Evolutionary conservation across 2,329 filamentous ascomycete genomes (phyloP), one percentile per base, ranked within the genome.

Genomic region (Penicillium paneum): DNA sequence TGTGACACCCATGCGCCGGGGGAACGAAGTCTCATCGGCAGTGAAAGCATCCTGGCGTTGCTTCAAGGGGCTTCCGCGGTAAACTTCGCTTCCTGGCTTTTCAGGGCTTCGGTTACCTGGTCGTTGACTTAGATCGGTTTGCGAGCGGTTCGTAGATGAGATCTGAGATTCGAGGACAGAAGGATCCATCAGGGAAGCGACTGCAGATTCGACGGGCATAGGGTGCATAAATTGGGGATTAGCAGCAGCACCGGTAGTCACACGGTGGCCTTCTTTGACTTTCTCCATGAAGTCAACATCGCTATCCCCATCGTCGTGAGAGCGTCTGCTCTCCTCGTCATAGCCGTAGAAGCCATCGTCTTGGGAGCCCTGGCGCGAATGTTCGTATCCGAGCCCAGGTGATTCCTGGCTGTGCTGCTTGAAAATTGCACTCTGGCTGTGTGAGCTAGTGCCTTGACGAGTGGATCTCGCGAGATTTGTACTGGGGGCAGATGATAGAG

Each of bases 111-210:
- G 66, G 50, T 59, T 66, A 24, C 61, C 62, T 3, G 60, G 56
- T 69, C 54, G 80, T 74, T 64, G 77, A 63, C 54, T 74, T 59
- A 55, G 66, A 64, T 59, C 73, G 62, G 57, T 79, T 49, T 68
- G 66, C 8, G 74, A 81, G 26, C 81, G 79, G 58, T 81, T 78
- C 17, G 62, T 67, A 28, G 75, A 77, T 24, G 76, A 74, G 31
- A 77, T 79, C 10, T 78, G 80, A 13, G 75, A 77, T 3, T 85
- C 92, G 49, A 96, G 69, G 12, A 87, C 83, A 2, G 91, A 95
- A 0, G 91, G 93, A 17, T 91, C 90, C 64, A 94, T 88, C 7
- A 97, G 78, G 15, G 92, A 97, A 8, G 93, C 93, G 11, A 97
- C 92, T 10, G 89, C 89, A 13, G 92, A 97, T 72, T 97, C 92